Conservation (phyloP, 2,329 filamentous ascomycete genomes). For the Trichophyton schoenleinii region DNA sequence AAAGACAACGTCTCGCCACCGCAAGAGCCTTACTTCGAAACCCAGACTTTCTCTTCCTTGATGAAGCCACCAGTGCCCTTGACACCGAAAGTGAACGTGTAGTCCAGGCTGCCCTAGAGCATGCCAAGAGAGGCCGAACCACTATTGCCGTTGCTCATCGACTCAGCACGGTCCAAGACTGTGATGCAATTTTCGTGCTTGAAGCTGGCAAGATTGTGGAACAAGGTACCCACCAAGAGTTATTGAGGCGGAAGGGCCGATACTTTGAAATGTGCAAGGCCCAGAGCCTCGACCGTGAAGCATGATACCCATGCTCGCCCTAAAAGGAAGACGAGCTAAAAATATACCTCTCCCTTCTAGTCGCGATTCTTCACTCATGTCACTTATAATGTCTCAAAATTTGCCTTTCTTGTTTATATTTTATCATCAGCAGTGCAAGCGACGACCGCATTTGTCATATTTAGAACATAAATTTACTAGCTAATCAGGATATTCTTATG, state of each 20-base stretch:
- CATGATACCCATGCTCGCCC: background rate
- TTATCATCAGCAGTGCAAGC: background rate
- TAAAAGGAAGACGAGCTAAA: background rate
- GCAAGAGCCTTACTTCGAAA: slow-evolving; percentile 31
- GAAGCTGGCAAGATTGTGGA: slow-evolving; percentile 29
- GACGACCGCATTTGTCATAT: background rate
- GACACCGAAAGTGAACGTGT: slow-evolving; percentile 28
- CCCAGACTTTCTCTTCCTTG: slow-evolving; percentile 29
- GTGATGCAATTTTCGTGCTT: slow-evolving; percentile 68
- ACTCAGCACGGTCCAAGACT: slow-evolving; percentile 68
- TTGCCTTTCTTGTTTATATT: background rate
- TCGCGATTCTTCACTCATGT: background rate
- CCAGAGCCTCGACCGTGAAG: slow-evolving; percentile 14
- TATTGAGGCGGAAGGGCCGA: slow-evolving; percentile 22
- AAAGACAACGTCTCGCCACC: slow-evolving; percentile 33
- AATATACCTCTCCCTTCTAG: background rate
- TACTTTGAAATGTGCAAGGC: slow-evolving; percentile 23
- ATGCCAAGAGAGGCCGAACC: slow-evolving; percentile 59
- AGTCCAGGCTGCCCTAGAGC: slow-evolving; percentile 22
- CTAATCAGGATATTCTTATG: background rate
- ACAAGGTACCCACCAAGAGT: slow-evolving; percentile 29
- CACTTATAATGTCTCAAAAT: background rate
- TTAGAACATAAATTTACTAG: background rate
- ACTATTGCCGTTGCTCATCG: slow-evolving; percentile 85
- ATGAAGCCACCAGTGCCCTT: slow-evolving; percentile 33